Percentiles rank a stretch among this genome's conserved stretches.
Conservation (phyloP, 225 moss, liverwort and hornwort species). For the Physcomitrium patens region DNA sequence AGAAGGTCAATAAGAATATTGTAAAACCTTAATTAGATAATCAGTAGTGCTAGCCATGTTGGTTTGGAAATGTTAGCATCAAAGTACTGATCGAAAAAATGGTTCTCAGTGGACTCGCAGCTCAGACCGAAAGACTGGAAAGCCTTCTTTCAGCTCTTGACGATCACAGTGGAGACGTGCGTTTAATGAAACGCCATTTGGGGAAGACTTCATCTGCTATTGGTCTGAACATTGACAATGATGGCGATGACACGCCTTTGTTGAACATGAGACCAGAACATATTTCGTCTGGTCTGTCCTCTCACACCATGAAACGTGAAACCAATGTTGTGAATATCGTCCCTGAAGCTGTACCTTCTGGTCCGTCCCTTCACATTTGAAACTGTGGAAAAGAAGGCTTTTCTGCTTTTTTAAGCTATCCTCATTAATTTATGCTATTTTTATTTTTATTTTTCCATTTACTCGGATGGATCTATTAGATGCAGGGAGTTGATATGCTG, state of each 20-base stretch:
- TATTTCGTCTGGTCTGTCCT: slow-evolving; percentile 55
- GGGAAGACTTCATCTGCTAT: slow-evolving; percentile 34
- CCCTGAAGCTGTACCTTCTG: slow-evolving; percentile 38
- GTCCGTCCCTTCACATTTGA: slow-evolving; percentile 30
- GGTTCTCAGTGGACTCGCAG: slow-evolving; percentile 85
- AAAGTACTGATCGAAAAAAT: slow-evolving; percentile 23
- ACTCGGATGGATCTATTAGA: not conserved
- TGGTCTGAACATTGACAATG: slow-evolving; percentile 29
- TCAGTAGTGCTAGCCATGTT: not conserved
- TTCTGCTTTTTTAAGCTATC: slow-evolving; percentile 9
- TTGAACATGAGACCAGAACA: slow-evolving; percentile 38
- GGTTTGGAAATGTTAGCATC: slow-evolving; percentile 4
- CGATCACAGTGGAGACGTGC: slow-evolving; percentile 76
- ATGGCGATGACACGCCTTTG: slow-evolving; percentile 42
- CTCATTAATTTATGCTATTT: not conserved
- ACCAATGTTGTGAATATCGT: slow-evolving; percentile 36
- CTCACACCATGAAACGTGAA: slow-evolving; percentile 34
- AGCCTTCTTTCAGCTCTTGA: slow-evolving; percentile 80
- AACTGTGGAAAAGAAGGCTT: slow-evolving; percentile 3
- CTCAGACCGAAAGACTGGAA: slow-evolving; percentile 92
- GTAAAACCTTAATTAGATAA: not conserved
- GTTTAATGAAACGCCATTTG: slow-evolving; percentile 52
- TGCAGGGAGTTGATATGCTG: no score
- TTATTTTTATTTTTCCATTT: not conserved
- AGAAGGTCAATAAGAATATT: slow-evolving; percentile 1